Base-by-base conservation (phyloP, 2,329 filamentous ascomycete genomes). In the Penicillium sp. region DNA sequence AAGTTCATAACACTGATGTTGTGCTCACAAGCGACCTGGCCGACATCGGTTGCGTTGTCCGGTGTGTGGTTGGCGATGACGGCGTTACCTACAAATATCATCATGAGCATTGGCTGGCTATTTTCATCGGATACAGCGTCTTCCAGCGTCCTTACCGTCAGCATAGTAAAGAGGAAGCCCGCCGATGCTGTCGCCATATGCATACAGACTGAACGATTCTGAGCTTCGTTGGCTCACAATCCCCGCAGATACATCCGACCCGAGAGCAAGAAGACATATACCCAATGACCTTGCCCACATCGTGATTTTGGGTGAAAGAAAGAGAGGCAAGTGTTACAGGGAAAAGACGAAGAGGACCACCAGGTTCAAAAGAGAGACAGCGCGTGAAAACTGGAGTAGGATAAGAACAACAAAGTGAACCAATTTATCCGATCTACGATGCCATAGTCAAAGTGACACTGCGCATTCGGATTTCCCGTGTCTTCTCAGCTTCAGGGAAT, bases 181-280 rank as follows among this genome's bases (percentile, higher is more conserved):
- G 22, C 54, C 54, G 21, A 56, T 56, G 22, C 38, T 56, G 4
- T 59, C 53, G 3, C 53, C 56, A 38, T 51, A 56, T 10, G 56
- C 56, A 18, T 59, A 59, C 4, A 59, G 44, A 34, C 36, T 45
- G 36, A 46, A 52, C 6, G 49, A 41, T 5, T 52, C 45, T 14
- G 47, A 53, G 29, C 22, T 44, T 22, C 41, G 5, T 6, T 46
- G 24, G 44, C 18, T 21, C 44, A 45, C 1, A 31, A 53, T 14
- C 13, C 22, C 24, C 14, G 38, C 14, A 38, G 31, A 22, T 29
- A 44, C 22, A 4, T 11, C 14, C 11, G 41, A 31, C 5, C 22
- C 41, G 1, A 40, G 18, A 6, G 41, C 14, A 27, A 44, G 11
- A 44, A 27, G 13, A n/a, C 14, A 29, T 16, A 27, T 11, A 18